These are phyloP conservation scores for Blastobotrys raffinosifermentans DNA, from an alignment of 1,139 yeast genomes.

Conservation along the genomic window DNA sequence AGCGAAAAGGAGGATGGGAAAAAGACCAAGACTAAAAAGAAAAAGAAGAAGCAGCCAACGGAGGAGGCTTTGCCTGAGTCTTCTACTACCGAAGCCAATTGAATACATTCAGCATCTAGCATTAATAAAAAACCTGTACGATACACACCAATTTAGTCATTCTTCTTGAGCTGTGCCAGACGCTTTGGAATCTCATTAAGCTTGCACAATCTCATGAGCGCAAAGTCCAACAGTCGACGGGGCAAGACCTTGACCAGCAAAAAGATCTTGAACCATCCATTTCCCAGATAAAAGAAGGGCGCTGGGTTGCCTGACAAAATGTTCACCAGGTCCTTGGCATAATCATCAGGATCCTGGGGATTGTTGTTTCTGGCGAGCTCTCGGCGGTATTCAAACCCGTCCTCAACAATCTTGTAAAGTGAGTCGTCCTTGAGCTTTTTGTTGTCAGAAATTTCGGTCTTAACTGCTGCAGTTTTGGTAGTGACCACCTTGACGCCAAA, in stretches of 20 bases:
- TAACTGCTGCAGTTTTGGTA: conserved; percentile 1
- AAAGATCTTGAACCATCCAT: not conserved
- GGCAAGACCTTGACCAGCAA: not conserved
- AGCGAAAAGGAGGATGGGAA: conserved; percentile 11
- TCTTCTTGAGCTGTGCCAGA: conserved; percentile 1
- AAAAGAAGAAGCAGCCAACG: conserved; percentile 12
- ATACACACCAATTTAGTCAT: not conserved
- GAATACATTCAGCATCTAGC: too few species aligned
- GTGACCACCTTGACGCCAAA: conserved; percentile 56
- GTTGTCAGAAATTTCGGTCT: not conserved
- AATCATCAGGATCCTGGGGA: not conserved
- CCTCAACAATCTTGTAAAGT: not conserved
- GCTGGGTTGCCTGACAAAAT: not conserved
- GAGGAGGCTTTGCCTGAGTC: too few species aligned
- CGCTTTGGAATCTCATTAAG: too few species aligned
- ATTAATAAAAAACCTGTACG: too few species aligned
- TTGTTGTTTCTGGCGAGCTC: not conserved
- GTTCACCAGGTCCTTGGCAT: not conserved
- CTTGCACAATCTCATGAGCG: not conserved
- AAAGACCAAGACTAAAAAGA: conserved; percentile 10
- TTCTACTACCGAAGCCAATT: too few species aligned
- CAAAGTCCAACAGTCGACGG: not conserved
- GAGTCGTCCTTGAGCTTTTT: not conserved
- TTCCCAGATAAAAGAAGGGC: not conserved
- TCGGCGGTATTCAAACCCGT: not conserved